Evolutionary conservation across 371 early-diverging fungal genomes (phyloP), one percentile per base, ranked within the genome.

Genomic region (Choanephora cucurbitarum): DNA sequence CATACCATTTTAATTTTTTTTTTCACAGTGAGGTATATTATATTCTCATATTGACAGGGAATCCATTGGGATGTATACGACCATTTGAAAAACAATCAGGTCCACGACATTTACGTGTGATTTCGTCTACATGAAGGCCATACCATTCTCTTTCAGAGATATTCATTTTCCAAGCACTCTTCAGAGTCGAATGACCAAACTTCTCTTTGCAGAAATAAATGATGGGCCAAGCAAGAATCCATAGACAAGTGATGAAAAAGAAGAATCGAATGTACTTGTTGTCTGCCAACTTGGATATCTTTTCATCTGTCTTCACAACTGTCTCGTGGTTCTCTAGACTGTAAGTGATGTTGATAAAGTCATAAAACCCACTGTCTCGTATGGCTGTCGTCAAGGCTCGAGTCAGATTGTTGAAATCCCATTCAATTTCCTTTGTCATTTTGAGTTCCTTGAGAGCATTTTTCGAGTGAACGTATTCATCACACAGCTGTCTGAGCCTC

Each of bases 121-220:
- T 53, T 18, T 69, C 65, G 10, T 58, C 56, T 6, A 68, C 53
- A 56, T 73, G 66, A 8, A 33, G 43, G 14, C 54, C 49, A 55
- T 76, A 79, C 67, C 72, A 74, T 14, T 67, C 65, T 15, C 62
- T 55, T 46, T 73, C 77, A 9, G 68, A 52, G 3, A 74, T 52
- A 0, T 14, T 54, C 77, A 79, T 79, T 10, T 22, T 47, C 74
- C 76, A 79, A 40, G 70, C 54, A 31, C 75, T 74, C 45, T 68
- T 72, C 10, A 79, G 49, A 1, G 55, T 57, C 0, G 62, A 60
- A 17, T 79, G 71, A 1, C 79, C 75, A 55, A 71, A 73, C 18
- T 55, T 52, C 31, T 71, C 62, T 19, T 64, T 57, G 34, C 33
- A 64, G 0, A 76, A 17, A 55, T 58, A 69, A 7, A 66, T 46